Conservation (phyloP, 2,329 filamentous ascomycete genomes). For the Sphaerulina populicola region DNA sequence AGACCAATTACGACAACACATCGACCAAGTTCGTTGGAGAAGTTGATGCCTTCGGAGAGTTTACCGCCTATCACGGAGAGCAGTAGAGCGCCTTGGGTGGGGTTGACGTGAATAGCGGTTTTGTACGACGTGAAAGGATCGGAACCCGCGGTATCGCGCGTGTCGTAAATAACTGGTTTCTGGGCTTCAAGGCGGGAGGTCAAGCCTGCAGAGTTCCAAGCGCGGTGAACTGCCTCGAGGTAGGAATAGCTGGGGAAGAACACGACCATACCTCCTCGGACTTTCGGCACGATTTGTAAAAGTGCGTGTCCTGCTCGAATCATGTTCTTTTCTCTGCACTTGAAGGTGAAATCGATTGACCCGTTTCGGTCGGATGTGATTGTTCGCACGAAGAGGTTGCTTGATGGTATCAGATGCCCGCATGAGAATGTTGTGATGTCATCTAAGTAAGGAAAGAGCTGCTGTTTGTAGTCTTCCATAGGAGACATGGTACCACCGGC, state of each 20-base stretch:
- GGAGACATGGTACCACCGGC: conserved; percentile 97
- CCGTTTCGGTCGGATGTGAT: conserved; percentile 46
- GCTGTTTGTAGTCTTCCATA: conserved; percentile 79
- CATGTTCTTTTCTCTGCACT: conserved; percentile 61
- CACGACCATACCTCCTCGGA: conserved; percentile 82
- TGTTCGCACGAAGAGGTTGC: conserved; percentile 72
- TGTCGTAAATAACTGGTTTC: conserved; percentile 48
- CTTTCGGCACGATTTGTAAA: conserved; percentile 59
- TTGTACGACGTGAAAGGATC: conserved; percentile 67
- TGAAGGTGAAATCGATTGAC: conserved; percentile 79
- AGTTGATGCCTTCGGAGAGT: conserved; percentile 96
- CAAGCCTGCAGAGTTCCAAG: conserved; percentile 35
- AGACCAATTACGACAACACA: conserved; percentile 87
- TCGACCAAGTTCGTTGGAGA: conserved; percentile 80
- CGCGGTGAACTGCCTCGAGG: conserved; percentile 57
- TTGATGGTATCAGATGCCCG: conserved; percentile 80
- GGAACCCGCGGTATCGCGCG: conserved; percentile 52
- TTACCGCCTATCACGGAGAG: conserved; percentile 90
- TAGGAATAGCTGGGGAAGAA: conserved; percentile 97
- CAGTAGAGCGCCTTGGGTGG: conserved; percentile 62
- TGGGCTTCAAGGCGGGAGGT: conserved; percentile 22
- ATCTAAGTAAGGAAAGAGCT: conserved; percentile 71
- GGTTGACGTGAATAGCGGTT: conserved; percentile 46
- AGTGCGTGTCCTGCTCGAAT: conserved; percentile 66
- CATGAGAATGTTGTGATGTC: conserved; percentile 75